A percentile compares a stretch with the other conserved stretches of the same genome.
Conservation (phyloP, 2,329 filamentous ascomycete genomes). For the Xenosphaeropsis pyriputrescens region DNA sequence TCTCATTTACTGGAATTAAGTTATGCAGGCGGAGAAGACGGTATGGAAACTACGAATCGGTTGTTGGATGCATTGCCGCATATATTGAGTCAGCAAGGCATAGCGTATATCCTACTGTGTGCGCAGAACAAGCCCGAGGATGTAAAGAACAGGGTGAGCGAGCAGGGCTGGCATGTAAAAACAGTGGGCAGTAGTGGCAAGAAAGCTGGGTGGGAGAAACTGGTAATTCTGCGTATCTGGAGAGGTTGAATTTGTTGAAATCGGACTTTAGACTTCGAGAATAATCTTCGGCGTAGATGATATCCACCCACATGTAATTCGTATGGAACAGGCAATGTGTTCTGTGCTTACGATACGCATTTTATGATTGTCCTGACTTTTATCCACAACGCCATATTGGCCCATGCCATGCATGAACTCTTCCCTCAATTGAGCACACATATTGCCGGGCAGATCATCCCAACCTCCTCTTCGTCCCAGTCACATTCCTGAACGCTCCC, state of each 20-base stretch:
- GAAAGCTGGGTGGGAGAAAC: conserved; percentile 85
- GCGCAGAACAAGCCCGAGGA: conserved; percentile 74
- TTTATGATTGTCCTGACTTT: background rate
- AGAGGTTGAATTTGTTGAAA: conserved; percentile 21
- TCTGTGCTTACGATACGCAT: no score
- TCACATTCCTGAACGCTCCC: no score
- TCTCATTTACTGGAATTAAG: conserved; percentile 72
- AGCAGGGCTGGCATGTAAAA: conserved; percentile 62
- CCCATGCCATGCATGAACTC: conserved; percentile 1
- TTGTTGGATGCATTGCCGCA: conserved; percentile 55
- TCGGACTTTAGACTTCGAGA: no score
- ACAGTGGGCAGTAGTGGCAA: conserved; percentile 73
- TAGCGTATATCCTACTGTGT: conserved; percentile 82
- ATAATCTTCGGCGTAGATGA: background rate
- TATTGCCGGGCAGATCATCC: no score
- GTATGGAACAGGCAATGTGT: no score
- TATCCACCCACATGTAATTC: background rate
- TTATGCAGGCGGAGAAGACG: conserved; percentile 78
- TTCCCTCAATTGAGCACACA: no score
- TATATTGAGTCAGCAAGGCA: conserved; percentile 49
- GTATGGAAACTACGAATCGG: conserved; percentile 85
- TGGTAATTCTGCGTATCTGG: conserved; percentile 83
- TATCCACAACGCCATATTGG: conserved; percentile 1
- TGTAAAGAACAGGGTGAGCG: conserved; percentile 48
- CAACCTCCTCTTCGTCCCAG: no score